These are phyloP conservation scores for Strobilomyces dryophilus DNA, from an alignment of 768 basidiomycete genomes.

Conservation along the genomic window DNA sequence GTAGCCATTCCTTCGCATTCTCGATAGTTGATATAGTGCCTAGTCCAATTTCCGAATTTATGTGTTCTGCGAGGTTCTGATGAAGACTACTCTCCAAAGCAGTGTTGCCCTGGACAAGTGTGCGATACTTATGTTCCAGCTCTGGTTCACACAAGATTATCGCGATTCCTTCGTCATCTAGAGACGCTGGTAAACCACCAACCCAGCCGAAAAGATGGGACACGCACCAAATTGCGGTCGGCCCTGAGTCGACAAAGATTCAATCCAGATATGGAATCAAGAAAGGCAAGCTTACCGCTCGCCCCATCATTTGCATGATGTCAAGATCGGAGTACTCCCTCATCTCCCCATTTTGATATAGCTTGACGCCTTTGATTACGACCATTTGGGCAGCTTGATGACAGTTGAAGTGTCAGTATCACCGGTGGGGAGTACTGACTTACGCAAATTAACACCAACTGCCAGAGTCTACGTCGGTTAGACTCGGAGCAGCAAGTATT, in stretches of 20 bases:
- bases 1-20: constrained; percentile 80
- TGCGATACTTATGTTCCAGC: constrained; percentile 67
- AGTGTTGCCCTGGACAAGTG: constrained; percentile 65
- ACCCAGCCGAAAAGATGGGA: background rate
- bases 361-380: constrained; percentile 86
- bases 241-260: constrained; percentile 43
- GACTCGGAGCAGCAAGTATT: background rate
- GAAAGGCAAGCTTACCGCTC: constrained; percentile 56
- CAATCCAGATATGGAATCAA: background rate
- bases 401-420: background rate
- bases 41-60: constrained; percentile 91
- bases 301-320: constrained; percentile 93
- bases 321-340: constrained; percentile 91
- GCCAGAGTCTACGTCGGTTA: constrained; percentile 69
- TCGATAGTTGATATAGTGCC: constrained; percentile 70
- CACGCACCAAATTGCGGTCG: constrained; percentile 82
- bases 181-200: background rate
- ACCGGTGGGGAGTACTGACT: constrained; percentile 21
- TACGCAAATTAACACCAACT: constrained; percentile 94
- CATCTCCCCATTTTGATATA: constrained; percentile 64
- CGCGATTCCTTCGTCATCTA: constrained; percentile 80
- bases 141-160: constrained; percentile 78
- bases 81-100: constrained; percentile 86
- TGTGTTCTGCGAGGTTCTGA: constrained; percentile 77
- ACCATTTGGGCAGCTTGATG: constrained; percentile 83